phyloP scores from a whole-genome alignment of 495 filamentous ascomycete genomes.

The Copromyces sp. region DNA sequence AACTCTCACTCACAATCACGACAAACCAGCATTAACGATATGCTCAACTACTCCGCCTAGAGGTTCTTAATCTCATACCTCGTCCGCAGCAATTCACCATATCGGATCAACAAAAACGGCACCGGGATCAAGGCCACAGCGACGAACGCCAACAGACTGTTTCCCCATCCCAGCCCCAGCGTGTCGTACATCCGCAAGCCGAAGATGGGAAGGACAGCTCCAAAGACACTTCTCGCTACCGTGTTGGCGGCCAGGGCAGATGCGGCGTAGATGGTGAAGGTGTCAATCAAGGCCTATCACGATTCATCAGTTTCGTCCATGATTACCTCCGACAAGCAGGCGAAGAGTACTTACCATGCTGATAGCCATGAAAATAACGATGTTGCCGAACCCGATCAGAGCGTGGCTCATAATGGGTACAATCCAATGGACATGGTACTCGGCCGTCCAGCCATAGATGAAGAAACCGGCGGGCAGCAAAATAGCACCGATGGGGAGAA shows the following conservation, averaged over 20 bases:
- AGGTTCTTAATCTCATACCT: constrained; percentile 33
- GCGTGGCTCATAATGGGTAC: constrained; percentile 16
- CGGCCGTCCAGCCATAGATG: constrained; percentile 51
- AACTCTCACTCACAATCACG: background rate
- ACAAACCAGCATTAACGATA: background rate
- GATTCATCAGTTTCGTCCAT: background rate
- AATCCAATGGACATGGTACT: constrained; percentile 59
- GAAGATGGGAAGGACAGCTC: constrained; percentile 48
- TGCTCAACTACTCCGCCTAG: constrained; percentile 4
- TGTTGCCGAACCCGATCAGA: background rate
- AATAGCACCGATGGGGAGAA: constrained; percentile 36
- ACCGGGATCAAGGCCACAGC: constrained; percentile 41
- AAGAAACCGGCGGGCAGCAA: constrained; percentile 40
- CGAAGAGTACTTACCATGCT: constrained; percentile 19
- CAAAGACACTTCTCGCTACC: constrained; percentile 42
- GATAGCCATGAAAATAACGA: constrained; percentile 24
- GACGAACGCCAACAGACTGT: constrained; percentile 46
- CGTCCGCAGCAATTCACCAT: constrained; percentile 40
- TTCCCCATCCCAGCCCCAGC: constrained; percentile 55
- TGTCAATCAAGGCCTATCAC: constrained; percentile 38
- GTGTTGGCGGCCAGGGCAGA: constrained; percentile 46
- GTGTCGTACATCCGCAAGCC: constrained; percentile 42
- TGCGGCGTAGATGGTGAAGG: constrained; percentile 52
- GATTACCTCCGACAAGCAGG: constrained; percentile 8
- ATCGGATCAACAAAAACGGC: constrained; percentile 41